phyloP scores from a whole-genome alignment of 2,329 filamentous ascomycete genomes.

The Westerdykella ornata region DNA sequence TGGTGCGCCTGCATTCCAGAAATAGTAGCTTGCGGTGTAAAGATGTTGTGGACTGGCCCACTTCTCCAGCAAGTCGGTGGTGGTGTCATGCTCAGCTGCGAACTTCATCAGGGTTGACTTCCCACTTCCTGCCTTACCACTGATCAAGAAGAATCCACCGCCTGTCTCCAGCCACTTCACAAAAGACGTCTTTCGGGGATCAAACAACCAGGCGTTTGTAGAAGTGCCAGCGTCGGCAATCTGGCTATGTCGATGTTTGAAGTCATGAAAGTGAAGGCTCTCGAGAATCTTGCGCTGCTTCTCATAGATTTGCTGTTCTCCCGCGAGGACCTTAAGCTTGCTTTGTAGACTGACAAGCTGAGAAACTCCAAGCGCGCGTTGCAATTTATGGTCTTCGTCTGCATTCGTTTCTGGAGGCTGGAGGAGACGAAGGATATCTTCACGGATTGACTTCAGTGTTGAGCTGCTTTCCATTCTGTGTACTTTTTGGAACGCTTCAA shows the following conservation, averaged over 20 bases:
- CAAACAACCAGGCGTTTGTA: slow-evolving; percentile 11
- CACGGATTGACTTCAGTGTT: slow-evolving; percentile 2
- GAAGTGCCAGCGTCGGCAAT: slow-evolving; percentile 3
- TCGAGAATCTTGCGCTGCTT: slow-evolving; percentile 4
- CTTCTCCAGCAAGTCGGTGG: slow-evolving; percentile 16
- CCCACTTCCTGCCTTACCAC: slow-evolving; percentile 41
- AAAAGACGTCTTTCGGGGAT: slow-evolving; percentile 8
- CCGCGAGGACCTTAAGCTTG: slow-evolving; percentile 7
- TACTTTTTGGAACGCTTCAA: slow-evolving; percentile 2
- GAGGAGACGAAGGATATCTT: slow-evolving; percentile 2
- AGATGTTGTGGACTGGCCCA: slow-evolving; percentile 26
- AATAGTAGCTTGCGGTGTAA: slow-evolving; percentile 40
- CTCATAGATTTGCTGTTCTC: slow-evolving; percentile 8
- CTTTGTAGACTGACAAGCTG: slow-evolving; percentile 6
- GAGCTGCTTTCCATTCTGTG: slow-evolving; percentile 1
- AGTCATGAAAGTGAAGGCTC: slow-evolving; percentile 5
- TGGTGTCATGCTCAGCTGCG: slow-evolving; percentile 19
- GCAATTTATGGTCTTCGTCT: not conserved
- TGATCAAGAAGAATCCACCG: slow-evolving; percentile 27
- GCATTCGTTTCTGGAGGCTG: not conserved
- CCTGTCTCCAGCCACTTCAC: slow-evolving; percentile 24
- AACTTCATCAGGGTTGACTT: slow-evolving; percentile 45
- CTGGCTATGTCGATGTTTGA: slow-evolving; percentile 4
- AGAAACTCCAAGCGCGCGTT: slow-evolving; percentile 1
- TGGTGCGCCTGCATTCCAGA: slow-evolving; percentile 38